A percentile compares a stretch with the other conserved stretches of the same genome.
phyloP scores from a whole-genome alignment of 805 yeast species.

The Candida broadrunensis region DNA sequence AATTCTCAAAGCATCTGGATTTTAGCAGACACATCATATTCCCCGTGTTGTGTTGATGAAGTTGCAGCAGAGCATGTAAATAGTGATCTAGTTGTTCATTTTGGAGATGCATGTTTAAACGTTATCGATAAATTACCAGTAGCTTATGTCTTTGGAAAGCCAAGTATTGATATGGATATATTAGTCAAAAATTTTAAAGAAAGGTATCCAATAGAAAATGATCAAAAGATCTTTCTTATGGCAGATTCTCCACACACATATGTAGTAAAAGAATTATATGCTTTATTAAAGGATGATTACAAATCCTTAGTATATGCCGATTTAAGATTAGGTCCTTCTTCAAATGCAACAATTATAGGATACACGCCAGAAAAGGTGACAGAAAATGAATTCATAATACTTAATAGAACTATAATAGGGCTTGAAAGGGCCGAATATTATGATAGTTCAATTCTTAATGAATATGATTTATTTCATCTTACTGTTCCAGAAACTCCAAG shows the following conservation, averaged over 20 bases:
- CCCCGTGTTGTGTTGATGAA: conserved; percentile 94
- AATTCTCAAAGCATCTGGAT: conserved; percentile 48
- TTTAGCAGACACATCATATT: conserved; percentile 92
- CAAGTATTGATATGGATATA: conserved; percentile 44
- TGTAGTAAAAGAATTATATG: conserved; percentile 39
- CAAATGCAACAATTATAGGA: conserved; percentile 42
- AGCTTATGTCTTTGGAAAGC: conserved; percentile 75
- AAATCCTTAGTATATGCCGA: conserved; percentile 31
- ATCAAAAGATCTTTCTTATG: conserved; percentile 57
- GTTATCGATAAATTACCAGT: conserved; percentile 73
- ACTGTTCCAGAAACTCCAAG: conserved; percentile 77
- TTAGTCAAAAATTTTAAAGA: conserved; percentile 40
- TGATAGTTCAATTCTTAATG: conserved; percentile 23
- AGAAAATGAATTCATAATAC: not conserved
- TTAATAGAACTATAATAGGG: conserved; percentile 13
- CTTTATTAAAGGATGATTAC: conserved; percentile 25
- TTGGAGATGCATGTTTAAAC: conserved; percentile 92
- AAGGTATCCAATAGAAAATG: conserved; percentile 33
- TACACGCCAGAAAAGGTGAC: conserved; percentile 19
- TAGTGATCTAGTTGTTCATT: conserved; percentile 84
- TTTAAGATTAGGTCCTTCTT: conserved; percentile 19
- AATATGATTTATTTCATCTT: conserved; percentile 65
- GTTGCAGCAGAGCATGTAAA: conserved; percentile 92
- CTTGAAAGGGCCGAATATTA: conserved; percentile 19
- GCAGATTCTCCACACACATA: conserved; percentile 68